Base-by-base conservation (phyloP, 768 basidiomycete genomes). In the Paxillus ammoniavirescens region DNA sequence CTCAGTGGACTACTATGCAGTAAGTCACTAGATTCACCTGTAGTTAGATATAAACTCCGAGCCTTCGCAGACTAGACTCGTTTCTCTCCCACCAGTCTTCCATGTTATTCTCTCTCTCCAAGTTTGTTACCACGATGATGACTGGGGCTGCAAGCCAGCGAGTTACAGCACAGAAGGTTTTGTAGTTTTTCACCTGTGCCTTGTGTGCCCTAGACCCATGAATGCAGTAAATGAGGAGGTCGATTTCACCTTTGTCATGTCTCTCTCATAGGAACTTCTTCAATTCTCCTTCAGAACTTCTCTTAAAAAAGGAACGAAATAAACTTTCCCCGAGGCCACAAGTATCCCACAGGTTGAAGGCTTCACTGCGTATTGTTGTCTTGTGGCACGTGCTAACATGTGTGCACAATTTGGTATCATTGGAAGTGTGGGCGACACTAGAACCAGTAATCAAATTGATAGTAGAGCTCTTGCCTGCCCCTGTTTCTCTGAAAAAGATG, bases 211-310 rank as follows among this genome's bases (percentile, higher is more conserved):
- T 65, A 3, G 73, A 63, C 5, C 66, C 72, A 7, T 65, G 70
- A 56, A 75, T 64, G 51, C 70, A 70, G 52, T 64, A 76, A 1
- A 77, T 65, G 13, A 78, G 71, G 40, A 78, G 73, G 61, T 65
- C 69, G 17, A 78, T 59, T 8, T 75, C 73, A 0, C 46, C 57
- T 14, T 15, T 50, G 8, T 17, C 14, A 17, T 64, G 56, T 5
- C 62, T 59, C 44, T 64, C 55, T 30, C 61, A 41, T 13, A 66
- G 57, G 21, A 67, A 52, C 17, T 49, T 57, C 46, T 58, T 60
- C 28, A 71, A 45, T 5, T 57, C 54, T 43, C 47, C 55, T 37
- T 60, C 57, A 1, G 70, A 55, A 23, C 42, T 17, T 2, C 21
- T 26, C n/a, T 47, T 12, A 14, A 65, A 53, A 9, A 65, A 2